Conservation (phyloP, 257 asterid species). For the Jaltomata sinuosa region DNA sequence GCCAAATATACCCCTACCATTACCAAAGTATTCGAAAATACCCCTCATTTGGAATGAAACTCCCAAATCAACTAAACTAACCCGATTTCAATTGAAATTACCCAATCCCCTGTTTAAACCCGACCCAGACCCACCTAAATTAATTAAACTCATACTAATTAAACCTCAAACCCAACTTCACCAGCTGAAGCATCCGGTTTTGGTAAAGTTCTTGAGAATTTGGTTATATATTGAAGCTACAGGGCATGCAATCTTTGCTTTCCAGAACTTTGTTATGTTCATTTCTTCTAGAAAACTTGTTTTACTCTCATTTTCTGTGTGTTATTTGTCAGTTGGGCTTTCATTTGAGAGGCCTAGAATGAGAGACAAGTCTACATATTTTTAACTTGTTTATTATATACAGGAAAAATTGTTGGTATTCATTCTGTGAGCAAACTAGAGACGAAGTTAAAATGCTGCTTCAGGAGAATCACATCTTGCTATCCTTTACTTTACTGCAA, state of each 20-base stretch:
- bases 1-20: too few species aligned
- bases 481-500: constrained; percentile 66
- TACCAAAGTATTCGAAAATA: too few species aligned
- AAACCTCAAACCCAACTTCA: too few species aligned
- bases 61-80: too few species aligned
- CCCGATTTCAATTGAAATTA: too few species aligned
- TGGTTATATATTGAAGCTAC: background rate
- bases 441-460: constrained; percentile 40
- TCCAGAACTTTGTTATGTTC: background rate
- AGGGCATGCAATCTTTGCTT: background rate
- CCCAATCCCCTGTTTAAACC: too few species aligned
- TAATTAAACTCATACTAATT: too few species aligned
- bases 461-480: constrained; percentile 37
- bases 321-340: background rate
- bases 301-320: background rate
- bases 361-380: background rate
- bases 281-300: background rate
- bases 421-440: constrained; percentile 40
- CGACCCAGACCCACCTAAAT: too few species aligned
- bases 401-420: constrained; percentile 55
- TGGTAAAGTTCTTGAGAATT: background rate
- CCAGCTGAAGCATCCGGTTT: too few species aligned
- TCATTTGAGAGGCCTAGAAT: background rate
- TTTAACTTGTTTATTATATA: background rate
- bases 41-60: too few species aligned